Conservation (phyloP, 257 asterid species). For the Nicotiana paniculata region DNA sequence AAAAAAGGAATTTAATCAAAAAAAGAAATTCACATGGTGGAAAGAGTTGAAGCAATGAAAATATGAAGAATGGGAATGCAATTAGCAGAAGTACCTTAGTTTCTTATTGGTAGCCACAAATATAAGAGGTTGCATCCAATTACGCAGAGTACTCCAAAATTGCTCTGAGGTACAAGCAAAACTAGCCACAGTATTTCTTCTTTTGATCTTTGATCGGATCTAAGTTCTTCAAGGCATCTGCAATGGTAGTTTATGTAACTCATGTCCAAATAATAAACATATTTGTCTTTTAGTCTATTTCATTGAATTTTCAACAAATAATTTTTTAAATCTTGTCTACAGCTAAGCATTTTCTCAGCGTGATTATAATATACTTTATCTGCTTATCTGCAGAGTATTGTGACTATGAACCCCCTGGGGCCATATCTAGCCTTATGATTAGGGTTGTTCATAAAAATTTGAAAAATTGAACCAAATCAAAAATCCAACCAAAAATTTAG, state of each 20-base stretch:
- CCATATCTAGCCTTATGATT: no score
- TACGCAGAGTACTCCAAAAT: background rate
- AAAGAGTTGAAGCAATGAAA: background rate
- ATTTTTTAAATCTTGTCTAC: slow-evolving; percentile 24
- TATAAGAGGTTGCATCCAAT: background rate
- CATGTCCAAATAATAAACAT: background rate
- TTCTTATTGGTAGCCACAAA: background rate
- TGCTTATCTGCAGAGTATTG: background rate
- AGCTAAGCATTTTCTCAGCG: slow-evolving; percentile 13
- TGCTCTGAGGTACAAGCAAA: background rate
- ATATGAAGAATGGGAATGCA: background rate
- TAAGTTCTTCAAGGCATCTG: background rate
- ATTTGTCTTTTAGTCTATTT: background rate
- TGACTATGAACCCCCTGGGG: no score
- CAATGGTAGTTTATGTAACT: background rate
- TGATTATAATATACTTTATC: background rate
- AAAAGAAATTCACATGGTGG: background rate
- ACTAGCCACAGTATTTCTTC: background rate
- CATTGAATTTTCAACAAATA: background rate
- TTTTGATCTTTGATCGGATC: no score
- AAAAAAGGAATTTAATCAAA: background rate
- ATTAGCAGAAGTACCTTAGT: background rate
- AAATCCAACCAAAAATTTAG: no score
- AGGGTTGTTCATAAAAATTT: no score
- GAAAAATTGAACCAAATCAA: no score